These are phyloP conservation scores for Fonsecaea erecta DNA, from an alignment of 2,329 filamentous ascomycete species.

Conservation along the genomic window DNA sequence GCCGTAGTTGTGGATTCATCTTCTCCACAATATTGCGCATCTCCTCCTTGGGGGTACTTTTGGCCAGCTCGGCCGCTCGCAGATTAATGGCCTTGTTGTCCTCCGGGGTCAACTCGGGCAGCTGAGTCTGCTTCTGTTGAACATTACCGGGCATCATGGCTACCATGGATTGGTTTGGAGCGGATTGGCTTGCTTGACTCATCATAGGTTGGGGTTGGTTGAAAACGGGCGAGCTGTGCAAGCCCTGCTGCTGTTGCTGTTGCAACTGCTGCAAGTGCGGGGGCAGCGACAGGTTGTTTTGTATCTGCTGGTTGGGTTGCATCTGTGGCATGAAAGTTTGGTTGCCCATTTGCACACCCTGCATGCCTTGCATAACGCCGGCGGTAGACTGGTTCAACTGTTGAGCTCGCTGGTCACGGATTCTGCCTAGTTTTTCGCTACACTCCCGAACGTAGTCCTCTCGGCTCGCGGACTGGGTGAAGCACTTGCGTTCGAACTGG, in stretches of 20 bases:
- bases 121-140: conserved; percentile 39
- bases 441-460: conserved; percentile 51
- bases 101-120: conserved; percentile 42
- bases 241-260: conserved; percentile 53
- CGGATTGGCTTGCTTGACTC: conserved; percentile 37
- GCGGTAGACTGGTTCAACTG: conserved; percentile 40
- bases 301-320: conserved; percentile 40
- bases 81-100: conserved; percentile 51
- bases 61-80: conserved; percentile 54
- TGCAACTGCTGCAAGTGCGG: conserved; percentile 50
- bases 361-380: conserved; percentile 44
- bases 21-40: conserved; percentile 56
- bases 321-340: conserved; percentile 46
- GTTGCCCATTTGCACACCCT: conserved; percentile 44
- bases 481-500: conserved; percentile 52
- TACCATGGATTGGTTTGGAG: conserved; percentile 28
- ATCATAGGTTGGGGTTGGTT: conserved; percentile 42
- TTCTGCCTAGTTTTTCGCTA: conserved; percentile 50
- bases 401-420: conserved; percentile 51
- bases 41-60: conserved; percentile 50
- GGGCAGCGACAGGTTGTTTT: conserved; percentile 46
- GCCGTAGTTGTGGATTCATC: conserved; percentile 54
- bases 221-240: conserved; percentile 57
- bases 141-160: conserved; percentile 39
- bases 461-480: conserved; percentile 45